Evolutionary conservation across 768 basidiomycete species (phyloP), one percentile per base, ranked within the genome.

Genomic region (Serendipita sp.): DNA sequence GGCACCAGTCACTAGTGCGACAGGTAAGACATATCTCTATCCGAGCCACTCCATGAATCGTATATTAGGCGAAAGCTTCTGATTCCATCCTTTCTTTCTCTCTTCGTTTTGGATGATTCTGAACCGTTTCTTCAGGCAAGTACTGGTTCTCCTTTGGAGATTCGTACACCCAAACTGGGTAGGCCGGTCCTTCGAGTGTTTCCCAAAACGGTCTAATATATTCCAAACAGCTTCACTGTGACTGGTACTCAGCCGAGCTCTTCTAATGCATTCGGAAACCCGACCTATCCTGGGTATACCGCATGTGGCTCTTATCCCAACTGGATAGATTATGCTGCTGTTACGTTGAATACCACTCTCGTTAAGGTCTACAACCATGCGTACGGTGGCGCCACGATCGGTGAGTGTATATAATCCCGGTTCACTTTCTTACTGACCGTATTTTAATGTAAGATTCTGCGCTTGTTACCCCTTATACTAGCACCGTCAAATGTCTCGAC

Each of bases 301-400:
- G 78, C 78, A 0, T 80, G 79, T 23, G 81, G 81, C 3, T 38
- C 46, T 16, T 82, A 83, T 5, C 74, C 75, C 44, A 84, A 84
- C 72, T 85, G 81, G 81, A 78, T 85, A 64, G 84, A 82, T 68
- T 78, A 76, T 65, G 74, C 77, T 64, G 82, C 82, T 0, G 74
- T 76, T 1, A 72, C 75, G 28, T 78, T 78, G 75, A 85, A 85
- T 75, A 77, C 74, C 47, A 81, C 83, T 3, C 70, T 77, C 8
- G 64, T 83, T 48, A 75, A 82, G 68, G 83, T 82, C 0, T 87
- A 83, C 72, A 82, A 86, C 74, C 82, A 81, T 66, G 86, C 85
- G 0, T 83, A 80, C 64, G 83, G 85, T 28, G 85, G 48, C 5
- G 48, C 48, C 18, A 51, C 48, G 8, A 51, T 51, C 30, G 48